Evolutionary conservation across 2,329 filamentous ascomycete species (phyloP).

Genomic region (Helminthosporium solani): DNA sequence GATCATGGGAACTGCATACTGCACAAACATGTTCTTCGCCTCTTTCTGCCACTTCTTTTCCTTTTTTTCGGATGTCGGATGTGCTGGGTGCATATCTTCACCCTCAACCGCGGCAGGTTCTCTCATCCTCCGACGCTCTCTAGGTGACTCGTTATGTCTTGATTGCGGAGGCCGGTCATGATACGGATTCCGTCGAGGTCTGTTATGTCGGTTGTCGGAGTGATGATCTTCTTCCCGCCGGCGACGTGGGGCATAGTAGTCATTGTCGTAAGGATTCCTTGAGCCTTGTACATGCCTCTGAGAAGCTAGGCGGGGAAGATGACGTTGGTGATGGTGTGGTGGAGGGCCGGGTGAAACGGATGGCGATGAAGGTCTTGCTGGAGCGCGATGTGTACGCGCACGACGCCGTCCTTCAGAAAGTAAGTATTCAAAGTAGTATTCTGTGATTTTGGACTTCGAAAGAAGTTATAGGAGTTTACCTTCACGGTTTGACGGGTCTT

Average conservation of each 20-base stretch:
- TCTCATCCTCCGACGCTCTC: not conserved
- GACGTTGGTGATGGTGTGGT: conserved; percentile 4
- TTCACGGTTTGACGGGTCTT: conserved; percentile 3
- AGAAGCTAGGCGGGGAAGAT: conserved; percentile 3
- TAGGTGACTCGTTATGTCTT: not conserved
- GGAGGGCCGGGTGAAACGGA: conserved; percentile 8
- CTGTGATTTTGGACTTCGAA: no score
- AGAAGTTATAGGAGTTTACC: not conserved
- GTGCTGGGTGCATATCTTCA: not conserved
- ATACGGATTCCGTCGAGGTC: conserved; percentile 12
- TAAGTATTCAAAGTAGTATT: no score
- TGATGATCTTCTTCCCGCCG: conserved; percentile 16
- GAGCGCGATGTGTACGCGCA: conserved; percentile 3
- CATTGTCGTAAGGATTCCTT: conserved; percentile 5
- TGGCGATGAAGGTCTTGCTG: not conserved
- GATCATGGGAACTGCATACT: conserved; percentile 23
- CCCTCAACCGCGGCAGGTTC: not conserved
- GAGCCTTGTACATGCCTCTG: conserved; percentile 1
- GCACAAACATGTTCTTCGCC: conserved; percentile 20
- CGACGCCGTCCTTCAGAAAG: no score
- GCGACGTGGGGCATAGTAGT: conserved; percentile 9
- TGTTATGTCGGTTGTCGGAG: conserved; percentile 16
- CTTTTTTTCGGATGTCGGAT: conserved; percentile 5
- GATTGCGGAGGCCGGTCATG: conserved; percentile 1
- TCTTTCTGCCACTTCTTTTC: conserved; percentile 20